Conservation (phyloP, 805 yeast species). For the Starmerella potacharoeniae region DNA sequence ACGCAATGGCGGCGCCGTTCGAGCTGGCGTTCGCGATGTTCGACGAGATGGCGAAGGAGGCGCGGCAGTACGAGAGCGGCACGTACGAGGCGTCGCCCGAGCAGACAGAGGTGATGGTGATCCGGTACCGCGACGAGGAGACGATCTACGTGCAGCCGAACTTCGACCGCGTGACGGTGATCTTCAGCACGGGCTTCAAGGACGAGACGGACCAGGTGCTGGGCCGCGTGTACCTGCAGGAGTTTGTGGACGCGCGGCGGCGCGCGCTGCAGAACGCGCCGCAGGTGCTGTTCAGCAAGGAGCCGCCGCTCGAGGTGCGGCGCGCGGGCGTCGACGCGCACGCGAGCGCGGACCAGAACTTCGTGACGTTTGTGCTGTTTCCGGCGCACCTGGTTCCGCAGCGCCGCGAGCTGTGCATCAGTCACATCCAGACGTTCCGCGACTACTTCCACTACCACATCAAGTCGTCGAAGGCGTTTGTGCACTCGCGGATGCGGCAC, state of each 20-base stretch:
- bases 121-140: conserved; percentile 88
- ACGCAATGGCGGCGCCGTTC: conserved; percentile 87
- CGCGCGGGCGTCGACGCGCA: conserved; percentile 35
- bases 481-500: conserved; percentile 97
- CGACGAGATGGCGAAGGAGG: conserved; percentile 42
- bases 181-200: conserved; percentile 85
- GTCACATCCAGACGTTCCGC: conserved; percentile 85
- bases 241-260: conserved; percentile 91
- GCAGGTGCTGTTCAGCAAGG: conserved; percentile 82
- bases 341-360: conserved; percentile 23
- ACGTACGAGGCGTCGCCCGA: conserved; percentile 33
- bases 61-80: conserved; percentile 27
- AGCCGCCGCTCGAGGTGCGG: conserved; percentile 83
- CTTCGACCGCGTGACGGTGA: conserved; percentile 91
- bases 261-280: conserved; percentile 96
- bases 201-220: conserved; percentile 83
- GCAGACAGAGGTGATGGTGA: conserved; percentile 49
- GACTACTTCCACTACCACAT: conserved; percentile 98
- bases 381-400: conserved; percentile 51
- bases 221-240: conserved; percentile 35
- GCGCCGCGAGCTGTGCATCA: conserved; percentile 73
- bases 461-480: conserved; percentile 94
- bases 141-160: conserved; percentile 83
- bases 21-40: conserved; percentile 73
- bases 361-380: conserved; percentile 45